Base-by-base conservation (phyloP, 371 early-diverging fungal species). In the Syncephalastrum sp. region DNA sequence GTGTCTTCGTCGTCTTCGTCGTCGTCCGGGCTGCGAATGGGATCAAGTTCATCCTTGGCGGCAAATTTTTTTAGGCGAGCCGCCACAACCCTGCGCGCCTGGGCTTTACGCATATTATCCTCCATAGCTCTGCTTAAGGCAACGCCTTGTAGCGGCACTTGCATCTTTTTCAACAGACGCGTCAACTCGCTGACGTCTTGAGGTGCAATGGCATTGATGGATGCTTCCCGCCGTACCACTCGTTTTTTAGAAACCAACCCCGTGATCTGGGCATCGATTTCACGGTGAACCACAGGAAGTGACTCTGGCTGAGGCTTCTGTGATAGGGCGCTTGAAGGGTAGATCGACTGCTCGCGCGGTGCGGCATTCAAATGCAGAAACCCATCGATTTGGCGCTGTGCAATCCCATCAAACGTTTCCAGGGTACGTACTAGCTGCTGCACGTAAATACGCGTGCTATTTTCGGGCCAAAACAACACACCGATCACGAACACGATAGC, bases 101-200 rank as follows among this genome's bases (percentile, higher is more conserved):
- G 67, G 24, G 69, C 67, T 33, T 73, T 64, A 8, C 69, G 67
- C 75, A 78, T 72, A 49, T 78, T 78, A 8, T 64, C 60, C 46
- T 74, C 75, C 72, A 78, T 78, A 1, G 71, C 66, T 21, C 71
- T 57, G 41, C 70, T 67, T 2, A 74, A 24, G 4, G 59, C 64
- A 7, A 78, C 49, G 1, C 78, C 78, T 42, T 72, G 73, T 5
- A 78, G 38, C 0, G 78, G 73, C 0, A 73, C 59, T 5, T 65
- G 50, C 46, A 78, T 45, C 29, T 63, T 64, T 23, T 78, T 78
- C 8, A 73, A 47, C 3, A 72, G 29, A 13, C 70, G 61, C 10
- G 75, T 78, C 33, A 78, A 44, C 5, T 72, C 73, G 33, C 69
- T 70, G 6, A 72, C 64, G 27, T 78, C 78, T 1, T 59, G 60